Evolutionary conservation across 2,329 filamentous ascomycete genomes (phyloP), one percentile per base, ranked within the genome.

Genomic region (Aspergillus tamarii): DNA sequence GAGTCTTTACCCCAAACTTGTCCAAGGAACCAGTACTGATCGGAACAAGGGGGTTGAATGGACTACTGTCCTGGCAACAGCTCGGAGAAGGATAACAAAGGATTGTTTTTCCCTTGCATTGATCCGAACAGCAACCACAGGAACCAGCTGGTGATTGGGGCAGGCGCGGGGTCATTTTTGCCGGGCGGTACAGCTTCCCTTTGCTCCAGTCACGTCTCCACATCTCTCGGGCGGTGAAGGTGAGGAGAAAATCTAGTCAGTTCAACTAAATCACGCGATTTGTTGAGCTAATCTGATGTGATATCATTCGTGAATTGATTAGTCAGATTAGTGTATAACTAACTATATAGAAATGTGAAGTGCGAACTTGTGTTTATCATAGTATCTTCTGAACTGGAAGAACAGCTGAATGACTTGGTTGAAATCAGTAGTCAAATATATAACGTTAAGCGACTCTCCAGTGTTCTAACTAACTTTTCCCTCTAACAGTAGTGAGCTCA

Each of bases 91-190:
- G 30, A 59, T 54, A 59, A 60, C 62, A 62, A 64, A 46, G n/a
- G 52, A 55, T 41, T 55, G 52, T 55, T 55, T 55, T 55, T 26
- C 52, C 52, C 52, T 55, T 55, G 52, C 52, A 55, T 55, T 55
- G 32, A 39, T 39, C 52, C n/a, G 30, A 58, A 61, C 55, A 63
- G 59, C 46, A 63, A 61, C 50, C 52, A 52, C 55, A 62, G 58
- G 48, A 45, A 60, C 56, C 45, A 52, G 43, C 63, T 57, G 59
- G 57, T 67, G 64, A 70, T 69, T 70, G 68, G 65, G 57, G 58
- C 72, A 60, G 39, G 70, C 69, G 72, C 69, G 73, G 73, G 73
- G 73, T 62, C 48, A n/a, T 70, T 76, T 74, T 63, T 76, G 74
- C 74, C 74, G 43, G 69, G 70, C 72, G 72, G 71, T 70, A 23